phyloP scores from a whole-genome alignment of 2,329 filamentous ascomycete genomes.

The Lachnellula cervina region DNA sequence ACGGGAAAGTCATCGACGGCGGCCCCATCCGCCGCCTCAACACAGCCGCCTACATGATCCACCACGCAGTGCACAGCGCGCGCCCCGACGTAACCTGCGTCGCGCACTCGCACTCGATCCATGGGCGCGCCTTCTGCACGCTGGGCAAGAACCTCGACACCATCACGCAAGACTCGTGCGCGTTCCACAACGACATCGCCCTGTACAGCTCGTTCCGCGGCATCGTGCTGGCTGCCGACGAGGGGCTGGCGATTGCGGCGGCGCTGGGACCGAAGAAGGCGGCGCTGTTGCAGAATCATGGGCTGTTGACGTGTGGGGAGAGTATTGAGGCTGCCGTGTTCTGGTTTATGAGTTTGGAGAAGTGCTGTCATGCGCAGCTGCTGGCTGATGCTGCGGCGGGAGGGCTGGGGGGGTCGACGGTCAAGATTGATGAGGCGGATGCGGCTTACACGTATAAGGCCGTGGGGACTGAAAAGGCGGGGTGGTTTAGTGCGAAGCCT shows the following conservation, averaged over 20 bases:
- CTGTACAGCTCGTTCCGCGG: slow-evolving; percentile 44
- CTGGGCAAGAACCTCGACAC: slow-evolving; percentile 56
- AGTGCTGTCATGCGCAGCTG: slow-evolving; percentile 44
- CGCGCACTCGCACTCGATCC: slow-evolving; percentile 53
- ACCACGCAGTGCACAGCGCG: slow-evolving; percentile 53
- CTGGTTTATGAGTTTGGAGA: slow-evolving; percentile 50
- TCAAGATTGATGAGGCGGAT: slow-evolving; percentile 65
- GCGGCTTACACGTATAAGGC: slow-evolving; percentile 63
- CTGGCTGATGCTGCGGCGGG: slow-evolving; percentile 55
- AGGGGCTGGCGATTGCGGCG: slow-evolving; percentile 44
- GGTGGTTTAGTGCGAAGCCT: slow-evolving; percentile 68
- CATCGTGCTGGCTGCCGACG: slow-evolving; percentile 47
- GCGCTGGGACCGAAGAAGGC: slow-evolving; percentile 46
- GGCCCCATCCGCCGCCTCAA: slow-evolving; percentile 37
- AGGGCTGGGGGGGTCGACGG: slow-evolving; percentile 57
- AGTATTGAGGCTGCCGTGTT: slow-evolving; percentile 48
- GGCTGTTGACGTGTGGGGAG: slow-evolving; percentile 46
- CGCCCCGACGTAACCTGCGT: slow-evolving; percentile 55
- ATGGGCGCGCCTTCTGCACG: slow-evolving; percentile 57
- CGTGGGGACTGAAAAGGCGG: slow-evolving; percentile 55
- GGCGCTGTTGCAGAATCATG: slow-evolving; percentile 51
- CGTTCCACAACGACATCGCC: slow-evolving; percentile 42
- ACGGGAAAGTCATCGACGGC: slow-evolving; percentile 59
- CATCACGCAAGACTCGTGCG: slow-evolving; percentile 53
- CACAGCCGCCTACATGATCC: slow-evolving; percentile 51